These are phyloP conservation scores for Xylaria sp. DNA, from an alignment of 2,329 filamentous ascomycete species.

Conservation along the genomic window DNA sequence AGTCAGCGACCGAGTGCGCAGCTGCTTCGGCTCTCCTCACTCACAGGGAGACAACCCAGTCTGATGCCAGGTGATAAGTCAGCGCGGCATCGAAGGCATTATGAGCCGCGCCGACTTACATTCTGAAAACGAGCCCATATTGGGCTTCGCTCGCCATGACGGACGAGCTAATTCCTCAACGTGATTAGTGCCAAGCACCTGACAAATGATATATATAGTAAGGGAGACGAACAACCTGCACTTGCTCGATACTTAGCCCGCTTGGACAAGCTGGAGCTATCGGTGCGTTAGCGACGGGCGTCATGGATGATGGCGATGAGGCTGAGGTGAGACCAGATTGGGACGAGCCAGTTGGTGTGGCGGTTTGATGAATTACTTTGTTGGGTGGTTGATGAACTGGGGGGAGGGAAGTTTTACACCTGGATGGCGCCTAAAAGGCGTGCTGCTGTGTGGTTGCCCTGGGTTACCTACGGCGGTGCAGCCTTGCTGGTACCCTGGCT, in stretches of 20 bases:
- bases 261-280: background rate
- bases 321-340: background rate
- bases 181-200: background rate
- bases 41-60: conserved; percentile 8
- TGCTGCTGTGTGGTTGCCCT: background rate
- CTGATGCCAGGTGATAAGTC: background rate
- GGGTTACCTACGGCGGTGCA: background rate
- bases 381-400: background rate
- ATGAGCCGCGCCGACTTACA: background rate
- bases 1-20: conserved; percentile 4
- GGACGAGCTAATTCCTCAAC: conserved; percentile 5
- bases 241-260: conserved; percentile 1
- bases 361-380: background rate
- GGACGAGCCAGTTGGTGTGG: background rate
- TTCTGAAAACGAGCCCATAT: conserved; percentile 9
- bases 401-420: background rate
- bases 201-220: background rate
- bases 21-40: background rate
- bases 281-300: background rate
- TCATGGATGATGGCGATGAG: background rate
- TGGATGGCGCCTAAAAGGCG: background rate
- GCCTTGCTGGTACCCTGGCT: background rate
- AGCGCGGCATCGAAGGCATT: conserved; percentile 1
- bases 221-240: background rate
- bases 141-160: conserved; percentile 4